Base-by-base conservation (phyloP, 495 filamentous ascomycete species). In the Articulospora tetracladia region DNA sequence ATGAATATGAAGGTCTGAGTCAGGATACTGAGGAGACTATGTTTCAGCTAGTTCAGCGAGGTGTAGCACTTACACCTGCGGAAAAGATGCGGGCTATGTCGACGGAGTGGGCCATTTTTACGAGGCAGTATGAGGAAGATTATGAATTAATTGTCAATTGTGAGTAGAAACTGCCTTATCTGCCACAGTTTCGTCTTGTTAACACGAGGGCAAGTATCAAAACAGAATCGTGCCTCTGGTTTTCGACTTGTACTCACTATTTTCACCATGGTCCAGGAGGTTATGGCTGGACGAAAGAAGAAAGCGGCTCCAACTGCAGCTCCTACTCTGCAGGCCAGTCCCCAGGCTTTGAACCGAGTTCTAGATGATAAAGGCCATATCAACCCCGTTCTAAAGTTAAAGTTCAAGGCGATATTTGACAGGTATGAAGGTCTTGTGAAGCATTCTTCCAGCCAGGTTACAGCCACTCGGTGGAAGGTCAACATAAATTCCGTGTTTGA, bases 1-100 rank as follows among this genome's bases (percentile, higher is more conserved):
- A 72, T 24, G 76, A 79, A 47, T 79, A 72, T 60, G 36, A 67
- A 0, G 66, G 71, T 12, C 66, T 81, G 15, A 68, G 64, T 2
- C 53, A 53, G 25, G 63, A 69, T n/a, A 74, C 77, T 36, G 78
- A 81, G 54, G 78, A 81, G 51, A 77, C 77, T 7, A 68, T 80
- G 49, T 81, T 81, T 59, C 72, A 73, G 3, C 61, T 77, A 1
- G 78, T 81, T 0, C 78, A 81, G 55, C 65, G 73, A 39, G 78
- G 78, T 7, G 63, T 81, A 4, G 69, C 71, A 36, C 70, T 81
- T 20, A 76, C 70, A 1, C 68, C 71, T n/a, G 78, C 78, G 3
- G 78, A 81, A 55, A 79, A 79, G 65, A 74, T 81, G 58, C 69
- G 70, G 39, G 78, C 78, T 19, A 72, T 70, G 25, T 74, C 69